Percentiles rank a stretch among this genome's conserved stretches.
phyloP scores from a whole-genome alignment of 164 flowering plant species.

The Nelumbo lutea region DNA sequence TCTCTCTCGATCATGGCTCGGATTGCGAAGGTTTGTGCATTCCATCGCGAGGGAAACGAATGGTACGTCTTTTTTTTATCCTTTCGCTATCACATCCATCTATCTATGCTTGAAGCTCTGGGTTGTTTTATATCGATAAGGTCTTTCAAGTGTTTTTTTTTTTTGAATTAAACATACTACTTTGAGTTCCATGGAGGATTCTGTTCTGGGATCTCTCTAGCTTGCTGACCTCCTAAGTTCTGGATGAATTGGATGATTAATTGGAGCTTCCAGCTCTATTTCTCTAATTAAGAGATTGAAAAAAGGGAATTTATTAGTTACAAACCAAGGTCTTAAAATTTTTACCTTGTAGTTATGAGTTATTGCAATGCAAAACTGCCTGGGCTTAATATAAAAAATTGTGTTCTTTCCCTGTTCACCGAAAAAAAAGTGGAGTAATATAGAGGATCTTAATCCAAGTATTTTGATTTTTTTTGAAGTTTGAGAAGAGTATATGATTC shows the following conservation, averaged over 20 bases:
- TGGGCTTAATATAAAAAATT: too few species aligned
- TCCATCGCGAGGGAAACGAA: slow-evolving; percentile 45
- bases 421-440: neutral
- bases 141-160: neutral
- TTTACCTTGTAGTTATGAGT: too few species aligned
- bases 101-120: neutral
- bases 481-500: neutral
- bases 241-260: neutral
- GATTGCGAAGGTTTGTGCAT: slow-evolving; percentile 35
- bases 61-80: slow-evolving; percentile 28
- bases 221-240: neutral
- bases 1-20: slow-evolving; percentile 40
- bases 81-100: neutral
- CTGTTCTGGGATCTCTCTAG: neutral
- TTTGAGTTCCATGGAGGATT: neutral
- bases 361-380: too few species aligned
- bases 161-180: too few species aligned
- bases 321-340: too few species aligned
- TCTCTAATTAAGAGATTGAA: too few species aligned
- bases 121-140: neutral
- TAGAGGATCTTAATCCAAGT: neutral
- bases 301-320: too few species aligned
- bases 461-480: neutral
- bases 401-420: too few species aligned
- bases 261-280: too few species aligned